phyloP scores from a whole-genome alignment of 768 basidiomycete genomes.

The Xerocomellus amylosporus region DNA sequence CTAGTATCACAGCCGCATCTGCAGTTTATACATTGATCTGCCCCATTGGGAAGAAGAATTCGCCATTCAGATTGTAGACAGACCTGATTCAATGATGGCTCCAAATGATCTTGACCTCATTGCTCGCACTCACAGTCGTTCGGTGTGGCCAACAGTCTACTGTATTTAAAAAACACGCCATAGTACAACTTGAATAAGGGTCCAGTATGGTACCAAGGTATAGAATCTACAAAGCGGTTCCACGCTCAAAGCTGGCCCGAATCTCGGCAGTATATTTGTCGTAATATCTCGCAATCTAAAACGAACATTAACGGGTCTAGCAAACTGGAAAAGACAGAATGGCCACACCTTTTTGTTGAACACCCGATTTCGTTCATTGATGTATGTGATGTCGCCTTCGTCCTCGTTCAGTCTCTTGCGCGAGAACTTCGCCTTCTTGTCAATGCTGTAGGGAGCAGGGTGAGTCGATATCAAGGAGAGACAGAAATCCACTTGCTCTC shows the following conservation, averaged over 20 bases:
- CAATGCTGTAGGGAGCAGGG: slow-evolving; percentile 51
- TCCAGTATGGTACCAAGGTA: slow-evolving; percentile 10
- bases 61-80: neutral
- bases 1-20: neutral
- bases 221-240: slow-evolving; percentile 73
- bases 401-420: slow-evolving; percentile 88
- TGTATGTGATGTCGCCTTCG: slow-evolving; percentile 96
- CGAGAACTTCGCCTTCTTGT: slow-evolving; percentile 88
- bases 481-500: slow-evolving; percentile 62
- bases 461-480: neutral
- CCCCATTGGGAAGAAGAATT: no score
- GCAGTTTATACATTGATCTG: neutral
- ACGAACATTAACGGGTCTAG: neutral
- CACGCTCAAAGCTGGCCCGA: slow-evolving; percentile 95
- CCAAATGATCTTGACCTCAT: neutral
- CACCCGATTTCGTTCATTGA: slow-evolving; percentile 96
- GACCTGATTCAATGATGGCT: no score
- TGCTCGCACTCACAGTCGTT: neutral
- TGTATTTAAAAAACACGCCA: neutral
- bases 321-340: neutral
- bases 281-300: slow-evolving; percentile 88
- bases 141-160: neutral
- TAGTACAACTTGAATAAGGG: slow-evolving; percentile 9
- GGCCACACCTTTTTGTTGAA: slow-evolving; percentile 90
- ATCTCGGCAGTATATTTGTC: slow-evolving; percentile 97